Percentiles rank a stretch among this genome's conserved stretches.
These are phyloP conservation scores for Penicilliopsis zonata DNA, from an alignment of 495 filamentous ascomycete genomes.

Conservation along the genomic window DNA sequence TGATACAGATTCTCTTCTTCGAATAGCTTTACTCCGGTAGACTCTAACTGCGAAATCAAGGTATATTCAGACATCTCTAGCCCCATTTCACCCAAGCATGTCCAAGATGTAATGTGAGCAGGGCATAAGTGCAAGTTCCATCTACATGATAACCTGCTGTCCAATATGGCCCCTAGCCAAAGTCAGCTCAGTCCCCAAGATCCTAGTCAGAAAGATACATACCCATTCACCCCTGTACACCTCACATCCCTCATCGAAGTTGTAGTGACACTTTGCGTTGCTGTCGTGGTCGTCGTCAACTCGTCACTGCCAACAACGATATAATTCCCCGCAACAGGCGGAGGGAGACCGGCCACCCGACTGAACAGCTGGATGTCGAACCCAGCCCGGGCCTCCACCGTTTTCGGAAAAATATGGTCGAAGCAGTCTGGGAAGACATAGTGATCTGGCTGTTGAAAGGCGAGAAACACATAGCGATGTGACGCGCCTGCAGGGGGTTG, in stretches of 20 bases:
- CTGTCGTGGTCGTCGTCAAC: background rate
- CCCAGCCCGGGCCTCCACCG: constrained; percentile 12
- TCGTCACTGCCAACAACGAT: constrained; percentile 17
- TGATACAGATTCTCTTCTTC: too few species aligned
- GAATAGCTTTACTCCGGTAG: too few species aligned
- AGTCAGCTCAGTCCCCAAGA: too few species aligned
- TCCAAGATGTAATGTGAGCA: too few species aligned
- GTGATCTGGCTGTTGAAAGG: constrained; percentile 17
- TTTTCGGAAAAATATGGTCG: constrained; percentile 13
- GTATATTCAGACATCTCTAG: too few species aligned
- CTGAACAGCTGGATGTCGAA: constrained; percentile 23
- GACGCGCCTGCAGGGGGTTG: constrained; percentile 17
- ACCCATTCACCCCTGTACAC: background rate
- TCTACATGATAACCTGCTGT: too few species aligned
- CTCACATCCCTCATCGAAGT: constrained; percentile 11
- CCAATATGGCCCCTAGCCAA: too few species aligned
- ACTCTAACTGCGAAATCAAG: too few species aligned
- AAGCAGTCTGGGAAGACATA: constrained; percentile 22
- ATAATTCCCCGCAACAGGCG: constrained; percentile 23
- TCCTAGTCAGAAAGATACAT: background rate
- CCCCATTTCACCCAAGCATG: too few species aligned
- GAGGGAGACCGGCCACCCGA: constrained; percentile 12
- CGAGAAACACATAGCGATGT: constrained; percentile 26
- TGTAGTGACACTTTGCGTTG: constrained; percentile 13
- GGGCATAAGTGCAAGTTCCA: too few species aligned